phyloP scores from a whole-genome alignment of 805 yeast genomes.

The Ogataea pilisensis region DNA sequence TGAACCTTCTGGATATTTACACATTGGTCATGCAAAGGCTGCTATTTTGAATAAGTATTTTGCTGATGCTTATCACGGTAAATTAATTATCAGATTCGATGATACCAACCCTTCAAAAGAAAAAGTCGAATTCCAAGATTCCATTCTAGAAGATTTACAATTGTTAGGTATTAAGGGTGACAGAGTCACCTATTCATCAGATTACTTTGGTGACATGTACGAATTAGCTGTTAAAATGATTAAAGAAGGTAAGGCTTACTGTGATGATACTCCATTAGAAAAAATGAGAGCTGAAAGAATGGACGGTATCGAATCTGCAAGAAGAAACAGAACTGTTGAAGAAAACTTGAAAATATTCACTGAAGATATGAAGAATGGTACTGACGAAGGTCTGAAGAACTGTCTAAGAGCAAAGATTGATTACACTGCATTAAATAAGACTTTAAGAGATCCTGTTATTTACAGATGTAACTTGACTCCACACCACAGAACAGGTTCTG shows the following conservation, averaged over 20 bases:
- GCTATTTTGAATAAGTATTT: conserved; percentile 95
- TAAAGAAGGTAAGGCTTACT: conserved; percentile 94
- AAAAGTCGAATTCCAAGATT: conserved; percentile 88
- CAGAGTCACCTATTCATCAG: conserved; percentile 80
- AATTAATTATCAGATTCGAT: conserved; percentile 93
- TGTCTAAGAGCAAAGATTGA: conserved; percentile 97
- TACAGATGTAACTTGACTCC: conserved; percentile 97
- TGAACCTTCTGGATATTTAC: conserved; percentile 98
- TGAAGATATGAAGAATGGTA: conserved; percentile 89
- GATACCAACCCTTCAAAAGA: conserved; percentile 98
- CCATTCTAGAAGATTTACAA: conserved; percentile 88
- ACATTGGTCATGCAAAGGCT: conserved; percentile 99
- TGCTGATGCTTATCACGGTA: conserved; percentile 94
- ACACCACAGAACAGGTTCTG: conserved; percentile 90
- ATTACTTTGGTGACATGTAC: conserved; percentile 90
- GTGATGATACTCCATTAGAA: conserved; percentile 94
- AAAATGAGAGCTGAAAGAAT: conserved; percentile 98
- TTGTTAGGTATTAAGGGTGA: conserved; percentile 94
- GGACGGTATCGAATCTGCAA: conserved; percentile 89
- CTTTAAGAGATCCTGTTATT: conserved; percentile 96
- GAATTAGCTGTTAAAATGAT: conserved; percentile 81
- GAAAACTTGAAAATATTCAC: conserved; percentile 85
- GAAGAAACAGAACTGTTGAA: conserved; percentile 91
- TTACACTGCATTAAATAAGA: conserved; percentile 85
- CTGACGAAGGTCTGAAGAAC: conserved; percentile 86